These are phyloP conservation scores for Adansonia grandidieri DNA, from an alignment of 441 rosid genomes.

Conservation along the genomic window DNA sequence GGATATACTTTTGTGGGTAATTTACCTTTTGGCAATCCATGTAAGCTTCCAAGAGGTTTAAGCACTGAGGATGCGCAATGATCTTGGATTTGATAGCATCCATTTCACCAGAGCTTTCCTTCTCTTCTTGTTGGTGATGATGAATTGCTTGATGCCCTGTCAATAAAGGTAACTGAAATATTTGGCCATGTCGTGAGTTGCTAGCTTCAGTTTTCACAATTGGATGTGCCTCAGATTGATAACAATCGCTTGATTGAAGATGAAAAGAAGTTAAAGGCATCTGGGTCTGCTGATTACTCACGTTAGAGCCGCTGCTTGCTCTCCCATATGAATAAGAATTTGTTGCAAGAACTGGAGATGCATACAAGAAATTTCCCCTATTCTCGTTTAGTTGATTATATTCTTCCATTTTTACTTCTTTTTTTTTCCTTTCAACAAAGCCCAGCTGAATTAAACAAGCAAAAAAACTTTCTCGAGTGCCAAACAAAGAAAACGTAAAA, in stretches of 20 bases:
- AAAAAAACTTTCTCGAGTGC: constrained; percentile 14
- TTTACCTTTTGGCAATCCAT: constrained; percentile 94
- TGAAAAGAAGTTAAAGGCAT: constrained; percentile 50
- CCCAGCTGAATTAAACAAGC: too few relatives aligned
- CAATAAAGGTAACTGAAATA: constrained; percentile 58
- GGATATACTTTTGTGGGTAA: background rate
- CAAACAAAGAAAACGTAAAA: constrained; percentile 39
- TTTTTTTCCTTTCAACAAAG: background rate
- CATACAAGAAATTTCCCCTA: constrained; percentile 73
- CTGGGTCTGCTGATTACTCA: constrained; percentile 38
- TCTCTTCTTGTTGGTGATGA: constrained; percentile 45
- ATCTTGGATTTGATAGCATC: constrained; percentile 93
- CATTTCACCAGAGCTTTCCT: constrained; percentile 48
- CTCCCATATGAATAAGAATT: constrained; percentile 55
- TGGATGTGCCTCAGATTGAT: constrained; percentile 59
- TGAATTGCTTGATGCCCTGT: constrained; percentile 51
- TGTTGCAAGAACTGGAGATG: constrained; percentile 56
- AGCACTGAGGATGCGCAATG: constrained; percentile 88
- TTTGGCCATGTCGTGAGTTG: constrained; percentile 46
- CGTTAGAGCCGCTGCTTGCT: constrained; percentile 46
- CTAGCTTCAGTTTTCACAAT: constrained; percentile 76
- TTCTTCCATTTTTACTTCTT: constrained; percentile 55
- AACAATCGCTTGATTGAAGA: constrained; percentile 56
- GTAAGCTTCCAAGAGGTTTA: constrained; percentile 83
- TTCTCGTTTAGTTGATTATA: constrained; percentile 64